Conservation (phyloP, 2,329 filamentous ascomycete species). For the Penicillium psychrosexuale region DNA sequence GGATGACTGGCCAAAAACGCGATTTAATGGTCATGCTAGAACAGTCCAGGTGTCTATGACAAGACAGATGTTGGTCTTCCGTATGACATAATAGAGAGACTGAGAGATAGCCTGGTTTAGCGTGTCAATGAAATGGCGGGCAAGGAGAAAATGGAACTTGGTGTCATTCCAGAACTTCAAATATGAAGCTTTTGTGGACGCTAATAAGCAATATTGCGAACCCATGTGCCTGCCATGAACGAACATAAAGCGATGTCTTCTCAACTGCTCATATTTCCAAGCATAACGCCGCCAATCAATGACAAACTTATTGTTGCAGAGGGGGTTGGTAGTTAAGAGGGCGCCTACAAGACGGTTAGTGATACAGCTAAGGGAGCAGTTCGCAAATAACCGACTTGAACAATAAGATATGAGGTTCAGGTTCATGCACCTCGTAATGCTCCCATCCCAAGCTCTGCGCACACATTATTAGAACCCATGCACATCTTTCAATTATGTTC, state of each 20-base stretch:
- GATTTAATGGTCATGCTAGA: slow-evolving; percentile 37
- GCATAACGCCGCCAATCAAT: slow-evolving; percentile 9
- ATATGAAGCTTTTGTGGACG: slow-evolving; percentile 25
- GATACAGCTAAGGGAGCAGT: slow-evolving; percentile 17
- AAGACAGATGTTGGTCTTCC: background rate
- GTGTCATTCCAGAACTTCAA: slow-evolving; percentile 31
- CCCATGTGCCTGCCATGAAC: slow-evolving; percentile 18
- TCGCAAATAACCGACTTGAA: slow-evolving; percentile 75
- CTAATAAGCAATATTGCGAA: slow-evolving; percentile 20
- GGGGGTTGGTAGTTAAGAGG: slow-evolving; percentile 82
- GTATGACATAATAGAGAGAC: slow-evolving; percentile 7
- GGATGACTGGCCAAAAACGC: slow-evolving; percentile 72
- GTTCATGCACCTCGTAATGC: slow-evolving; percentile 98
- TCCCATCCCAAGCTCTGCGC: slow-evolving; percentile 93
- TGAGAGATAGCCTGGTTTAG: slow-evolving; percentile 10
- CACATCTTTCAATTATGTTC: background rate
- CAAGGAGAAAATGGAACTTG: slow-evolving; percentile 16
- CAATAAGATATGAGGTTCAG: slow-evolving; percentile 94
- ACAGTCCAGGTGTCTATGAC: background rate
- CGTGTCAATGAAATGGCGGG: slow-evolving; percentile 7
- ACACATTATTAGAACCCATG: slow-evolving; percentile 1
- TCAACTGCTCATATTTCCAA: slow-evolving; percentile 9
- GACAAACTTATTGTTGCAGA: slow-evolving; percentile 35
- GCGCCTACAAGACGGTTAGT: slow-evolving; percentile 53
- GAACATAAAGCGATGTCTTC: slow-evolving; percentile 4